Conservation (phyloP, 495 filamentous ascomycete genomes). For the Neurospora sp. region DNA sequence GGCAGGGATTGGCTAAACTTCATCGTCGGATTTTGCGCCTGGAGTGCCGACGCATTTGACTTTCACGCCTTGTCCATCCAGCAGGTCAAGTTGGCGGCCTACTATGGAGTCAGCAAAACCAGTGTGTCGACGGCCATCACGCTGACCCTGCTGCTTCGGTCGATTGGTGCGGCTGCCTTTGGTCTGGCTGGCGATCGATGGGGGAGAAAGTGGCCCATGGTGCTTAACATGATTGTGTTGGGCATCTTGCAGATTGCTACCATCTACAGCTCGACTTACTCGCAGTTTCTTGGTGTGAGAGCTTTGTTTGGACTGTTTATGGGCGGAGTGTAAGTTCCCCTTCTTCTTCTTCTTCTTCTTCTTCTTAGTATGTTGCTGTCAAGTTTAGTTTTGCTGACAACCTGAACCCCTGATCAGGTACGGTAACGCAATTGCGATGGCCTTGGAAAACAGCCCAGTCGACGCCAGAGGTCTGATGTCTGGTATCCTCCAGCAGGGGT, state of each 20-base stretch:
- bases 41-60: conserved; percentile 66
- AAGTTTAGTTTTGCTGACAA: not conserved
- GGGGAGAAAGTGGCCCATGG: conserved; percentile 77
- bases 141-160: conserved; percentile 59
- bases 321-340: conserved; percentile 49
- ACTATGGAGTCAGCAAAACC: conserved; percentile 56
- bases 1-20: conserved; percentile 54
- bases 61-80: conserved; percentile 70
- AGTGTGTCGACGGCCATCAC: conserved; percentile 65
- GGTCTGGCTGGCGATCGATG: conserved; percentile 64
- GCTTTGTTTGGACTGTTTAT: conserved; percentile 71
- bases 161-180: conserved; percentile 59
- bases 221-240: conserved; percentile 56
- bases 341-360: no score
- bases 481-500: conserved; percentile 69
- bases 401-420: conserved; percentile 35
- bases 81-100: conserved; percentile 54
- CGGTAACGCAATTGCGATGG: conserved; percentile 74
- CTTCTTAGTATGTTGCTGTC: not conserved
- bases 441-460: conserved; percentile 63
- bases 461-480: conserved; percentile 66
- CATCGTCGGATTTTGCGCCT: conserved; percentile 51
- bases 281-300: conserved; percentile 59
- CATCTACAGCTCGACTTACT: conserved; percentile 57
- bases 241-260: conserved; percentile 60